Evolutionary conservation across 345 rosid species (phyloP).

Genomic region (Bretschneidera sinensis): DNA sequence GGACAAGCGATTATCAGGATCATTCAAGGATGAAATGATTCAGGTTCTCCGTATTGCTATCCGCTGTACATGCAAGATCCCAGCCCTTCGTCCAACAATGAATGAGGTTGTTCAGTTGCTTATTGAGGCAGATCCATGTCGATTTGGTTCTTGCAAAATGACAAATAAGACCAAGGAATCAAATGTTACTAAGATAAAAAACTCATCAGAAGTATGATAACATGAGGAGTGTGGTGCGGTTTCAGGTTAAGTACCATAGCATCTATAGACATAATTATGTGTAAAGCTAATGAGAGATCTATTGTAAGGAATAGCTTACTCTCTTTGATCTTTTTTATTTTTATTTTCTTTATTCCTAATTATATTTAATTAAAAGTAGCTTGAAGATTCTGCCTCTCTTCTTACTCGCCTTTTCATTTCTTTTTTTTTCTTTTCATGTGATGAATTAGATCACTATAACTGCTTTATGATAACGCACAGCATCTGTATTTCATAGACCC

Average conservation of each 20-base stretch:
- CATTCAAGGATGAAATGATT: constrained; percentile 69
- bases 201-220: constrained; percentile 28
- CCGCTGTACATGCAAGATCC: constrained; percentile 57
- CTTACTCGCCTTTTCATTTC: not conserved
- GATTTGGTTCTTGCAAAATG: constrained; percentile 37
- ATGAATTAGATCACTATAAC: constrained; percentile 19
- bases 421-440: constrained; percentile 20
- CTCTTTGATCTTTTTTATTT: not conserved
- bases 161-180: constrained; percentile 45
- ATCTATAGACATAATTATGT: constrained; percentile 16
- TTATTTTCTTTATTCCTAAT: not conserved
- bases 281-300: constrained; percentile 19
- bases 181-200: constrained; percentile 33
- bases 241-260: constrained; percentile 14
- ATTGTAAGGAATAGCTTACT: constrained; percentile 15
- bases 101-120: constrained; percentile 80
- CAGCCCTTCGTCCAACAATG: constrained; percentile 79
- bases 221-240: constrained; percentile 11
- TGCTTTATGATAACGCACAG: constrained; percentile 53
- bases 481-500: constrained; percentile 33
- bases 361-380: constrained; percentile 14
- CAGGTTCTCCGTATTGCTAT: constrained; percentile 69
- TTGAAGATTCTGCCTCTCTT: constrained; percentile 21
- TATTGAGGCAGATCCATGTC: constrained; percentile 60
- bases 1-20: constrained; percentile 57